Conservation (phyloP, 176 grass and related monocot species). For the Paspalum vaginatum region DNA sequence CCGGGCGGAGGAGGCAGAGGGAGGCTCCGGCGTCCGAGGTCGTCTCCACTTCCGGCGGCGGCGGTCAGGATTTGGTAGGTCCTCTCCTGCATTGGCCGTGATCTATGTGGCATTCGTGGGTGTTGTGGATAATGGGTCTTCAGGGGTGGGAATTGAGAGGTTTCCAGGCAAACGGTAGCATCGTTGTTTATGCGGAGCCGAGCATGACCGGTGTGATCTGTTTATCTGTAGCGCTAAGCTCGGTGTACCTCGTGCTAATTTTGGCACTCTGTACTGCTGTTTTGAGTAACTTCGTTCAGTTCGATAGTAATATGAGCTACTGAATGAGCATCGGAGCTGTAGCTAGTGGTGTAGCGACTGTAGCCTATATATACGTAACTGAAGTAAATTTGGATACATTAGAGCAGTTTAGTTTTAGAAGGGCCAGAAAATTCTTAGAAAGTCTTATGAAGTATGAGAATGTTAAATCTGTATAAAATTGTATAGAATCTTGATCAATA, state of each 20-base stretch:
- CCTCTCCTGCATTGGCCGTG: slow-evolving; percentile 3
- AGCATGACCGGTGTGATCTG: background rate
- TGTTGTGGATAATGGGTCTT: slow-evolving; percentile 8
- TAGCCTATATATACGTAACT: background rate
- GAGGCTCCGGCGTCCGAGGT: slow-evolving; percentile 54
- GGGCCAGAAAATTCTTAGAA: background rate
- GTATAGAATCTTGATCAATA: slow-evolving; percentile 5
- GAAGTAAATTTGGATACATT: background rate
- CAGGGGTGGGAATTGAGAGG: background rate
- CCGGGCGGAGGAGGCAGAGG: slow-evolving; percentile 42
- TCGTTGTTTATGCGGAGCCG: background rate
- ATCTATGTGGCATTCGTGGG: background rate
- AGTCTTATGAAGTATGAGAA: background rate
- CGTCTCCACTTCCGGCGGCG: slow-evolving; percentile 64
- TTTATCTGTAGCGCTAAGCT: background rate
- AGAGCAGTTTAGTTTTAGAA: background rate
- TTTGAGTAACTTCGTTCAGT: slow-evolving; percentile 10
- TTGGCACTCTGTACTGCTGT: background rate
- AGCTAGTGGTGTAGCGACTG: background rate
- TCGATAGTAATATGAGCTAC: background rate
- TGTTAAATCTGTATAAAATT: background rate
- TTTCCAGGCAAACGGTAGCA: slow-evolving; percentile 6
- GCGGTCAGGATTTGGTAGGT: slow-evolving; percentile 67
- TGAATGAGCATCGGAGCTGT: background rate
- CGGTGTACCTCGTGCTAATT: background rate